phyloP scores from a whole-genome alignment of 345 rosid species.

The Hibiscus tridactylites region DNA sequence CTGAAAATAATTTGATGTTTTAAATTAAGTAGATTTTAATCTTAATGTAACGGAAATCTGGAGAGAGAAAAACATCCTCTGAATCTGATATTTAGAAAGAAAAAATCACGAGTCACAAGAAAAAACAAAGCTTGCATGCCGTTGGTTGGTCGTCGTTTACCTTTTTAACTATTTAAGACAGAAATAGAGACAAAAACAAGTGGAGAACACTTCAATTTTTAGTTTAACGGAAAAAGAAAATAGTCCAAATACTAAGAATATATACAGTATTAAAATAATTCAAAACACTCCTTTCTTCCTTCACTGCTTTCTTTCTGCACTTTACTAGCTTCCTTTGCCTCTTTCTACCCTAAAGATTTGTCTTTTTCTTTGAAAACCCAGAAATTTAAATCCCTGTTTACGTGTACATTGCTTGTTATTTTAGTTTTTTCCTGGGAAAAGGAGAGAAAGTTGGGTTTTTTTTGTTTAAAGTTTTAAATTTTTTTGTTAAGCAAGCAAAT shows the following conservation, averaged over 20 bases:
- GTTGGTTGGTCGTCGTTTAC: not conserved
- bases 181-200: not conserved
- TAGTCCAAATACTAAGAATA: not conserved
- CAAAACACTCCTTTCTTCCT: not conserved
- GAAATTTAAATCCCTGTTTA: not conserved
- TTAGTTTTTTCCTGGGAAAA: slow-evolving; percentile 3
- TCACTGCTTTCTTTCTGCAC: not conserved
- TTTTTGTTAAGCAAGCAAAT: slow-evolving; percentile 11
- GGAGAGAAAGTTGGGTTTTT: not conserved
- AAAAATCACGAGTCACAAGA: not conserved
- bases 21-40: too few relatives aligned
- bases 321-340: not conserved
- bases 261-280: not conserved
- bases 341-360: not conserved
- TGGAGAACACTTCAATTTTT: not conserved
- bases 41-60: too few relatives aligned
- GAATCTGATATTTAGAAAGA: not conserved
- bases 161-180: not conserved
- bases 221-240: not conserved
- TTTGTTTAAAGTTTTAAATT: not conserved
- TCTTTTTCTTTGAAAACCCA: not conserved
- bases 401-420: not conserved
- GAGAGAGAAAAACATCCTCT: too few relatives aligned
- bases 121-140: not conserved
- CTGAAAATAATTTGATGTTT: too few relatives aligned